phyloP scores from a whole-genome alignment of 805 yeast genomes.

The Priceomyces melissophilus region DNA sequence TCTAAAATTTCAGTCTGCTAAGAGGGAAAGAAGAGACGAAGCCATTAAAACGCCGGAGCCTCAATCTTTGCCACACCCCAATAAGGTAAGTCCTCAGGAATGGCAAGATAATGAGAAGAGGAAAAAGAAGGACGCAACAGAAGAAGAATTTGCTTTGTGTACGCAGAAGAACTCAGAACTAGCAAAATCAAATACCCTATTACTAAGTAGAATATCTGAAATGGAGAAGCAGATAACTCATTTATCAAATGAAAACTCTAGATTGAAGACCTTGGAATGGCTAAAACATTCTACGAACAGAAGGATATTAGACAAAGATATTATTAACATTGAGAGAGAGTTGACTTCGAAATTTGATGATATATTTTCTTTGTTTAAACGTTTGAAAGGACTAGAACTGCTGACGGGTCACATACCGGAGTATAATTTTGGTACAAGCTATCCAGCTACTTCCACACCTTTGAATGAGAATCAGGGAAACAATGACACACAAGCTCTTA shows the following conservation, averaged over 20 bases:
- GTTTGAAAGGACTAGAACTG: conserved; percentile 41
- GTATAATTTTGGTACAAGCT: too few relatives aligned
- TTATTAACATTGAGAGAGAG: conserved; percentile 38
- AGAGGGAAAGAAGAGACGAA: too few relatives aligned
- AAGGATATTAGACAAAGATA: conserved; percentile 32
- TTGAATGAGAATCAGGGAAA: too few relatives aligned
- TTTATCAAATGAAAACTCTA: conserved; percentile 48
- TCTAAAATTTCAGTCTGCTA: conserved; percentile 4
- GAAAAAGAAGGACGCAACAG: conserved; percentile 13
- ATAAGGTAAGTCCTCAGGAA: conserved; percentile 1
- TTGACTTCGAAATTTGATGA: conserved; percentile 43
- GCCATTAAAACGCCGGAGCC: background rate
- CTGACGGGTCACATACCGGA: conserved; percentile 19
- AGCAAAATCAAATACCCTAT: conserved; percentile 54
- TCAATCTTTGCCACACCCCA: background rate
- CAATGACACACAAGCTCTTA: too few relatives aligned
- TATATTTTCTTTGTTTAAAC: conserved; percentile 39
- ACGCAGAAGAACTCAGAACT: conserved; percentile 53
- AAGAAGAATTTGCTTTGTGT: conserved; percentile 22
- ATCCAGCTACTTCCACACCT: too few relatives aligned
- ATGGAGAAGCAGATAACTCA: conserved; percentile 51
- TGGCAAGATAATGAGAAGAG: background rate
- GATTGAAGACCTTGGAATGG: conserved; percentile 34
- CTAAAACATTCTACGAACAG: conserved; percentile 23
- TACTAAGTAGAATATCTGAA: conserved; percentile 49